Base-by-base conservation (phyloP, 768 basidiomycete genomes). In the Psilocybe subaeruginosa region DNA sequence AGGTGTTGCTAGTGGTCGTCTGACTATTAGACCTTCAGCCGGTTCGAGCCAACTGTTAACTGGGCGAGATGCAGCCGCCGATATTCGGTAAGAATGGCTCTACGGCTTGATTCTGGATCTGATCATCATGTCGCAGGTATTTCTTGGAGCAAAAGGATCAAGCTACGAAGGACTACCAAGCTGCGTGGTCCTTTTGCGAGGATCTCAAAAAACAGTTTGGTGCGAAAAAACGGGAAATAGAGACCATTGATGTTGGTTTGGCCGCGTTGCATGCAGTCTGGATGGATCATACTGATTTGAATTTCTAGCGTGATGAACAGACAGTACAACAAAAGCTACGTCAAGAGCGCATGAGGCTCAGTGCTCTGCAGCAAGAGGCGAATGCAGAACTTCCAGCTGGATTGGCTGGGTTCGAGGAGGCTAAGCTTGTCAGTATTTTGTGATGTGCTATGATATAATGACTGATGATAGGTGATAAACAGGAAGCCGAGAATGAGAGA, bases 381-480 rank as follows among this genome's bases (percentile, higher is more conserved):
- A 90, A 89, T 59, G 88, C 91, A 17, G 89, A 90, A 11, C 76
- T 89, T 70, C 88, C 90, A 1, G 83, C 83, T 6, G 81, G 83
- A 65, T 77, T 91, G n/a, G 77, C 81, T 19, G 82, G 80, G 12
- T 74, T 91, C 12, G 77, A 88, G 60, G 78, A 73, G 9, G 84
- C 81, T 4, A 84, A 85, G 69, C 70, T 79, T 65, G 90, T 87
- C 65, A 30, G 81, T 69, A 5, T 37, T 29, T 39, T 31, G 37
- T 6, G 19, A 52, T 12, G 12, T 12, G 14, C 8, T 9, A 35
- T 11, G 7, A 14, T 51, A 46, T 31, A 16, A 19, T 35, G 27
- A 3, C 54, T 35, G 17, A 23, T 11, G 29, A 9, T 35, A 9
- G 14, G 17, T 16, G 29, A 27, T 51, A 30, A 47, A 41, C 61